These are phyloP conservation scores for Physaria fendleri DNA, from an alignment of 345 rosid species.

Conservation along the genomic window DNA sequence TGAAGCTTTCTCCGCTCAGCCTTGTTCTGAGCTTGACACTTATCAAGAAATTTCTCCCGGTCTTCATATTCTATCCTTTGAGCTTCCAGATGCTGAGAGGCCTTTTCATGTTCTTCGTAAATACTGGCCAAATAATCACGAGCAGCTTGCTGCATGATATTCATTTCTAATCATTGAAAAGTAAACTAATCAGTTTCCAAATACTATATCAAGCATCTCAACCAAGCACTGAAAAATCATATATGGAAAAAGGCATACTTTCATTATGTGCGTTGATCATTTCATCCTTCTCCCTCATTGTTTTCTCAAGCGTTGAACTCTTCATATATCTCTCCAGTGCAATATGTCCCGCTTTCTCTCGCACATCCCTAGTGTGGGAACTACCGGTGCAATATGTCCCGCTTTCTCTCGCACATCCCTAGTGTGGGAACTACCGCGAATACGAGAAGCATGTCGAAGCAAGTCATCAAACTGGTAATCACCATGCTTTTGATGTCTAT, in stretches of 20 bases:
- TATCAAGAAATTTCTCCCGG: slow-evolving; percentile 43
- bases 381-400: slow-evolving; percentile 44
- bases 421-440: slow-evolving; percentile 17
- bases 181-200: slow-evolving; percentile 3
- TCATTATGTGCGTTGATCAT: slow-evolving; percentile 49
- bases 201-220: background rate
- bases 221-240: background rate
- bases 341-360: slow-evolving; percentile 41
- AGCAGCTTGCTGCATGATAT: slow-evolving; percentile 39
- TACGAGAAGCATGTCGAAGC: slow-evolving; percentile 38
- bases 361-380: slow-evolving; percentile 13
- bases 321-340: slow-evolving; percentile 46
- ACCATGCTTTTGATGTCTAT: slow-evolving; percentile 24
- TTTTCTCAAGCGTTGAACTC: slow-evolving; percentile 15
- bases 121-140: slow-evolving; percentile 42
- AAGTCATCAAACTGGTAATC: slow-evolving; percentile 35
- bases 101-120: slow-evolving; percentile 42
- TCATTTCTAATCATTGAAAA: slow-evolving; percentile 28
- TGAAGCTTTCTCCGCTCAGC: slow-evolving; percentile 44
- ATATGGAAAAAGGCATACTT: slow-evolving; percentile 29
- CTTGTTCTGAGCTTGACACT: slow-evolving; percentile 44
- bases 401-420: slow-evolving; percentile 35
- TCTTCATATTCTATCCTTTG: slow-evolving; percentile 36
- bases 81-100: slow-evolving; percentile 29
- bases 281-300: slow-evolving; percentile 42